Evolutionary conservation across 2,329 filamentous ascomycete species (phyloP).

Genomic region (Ophiostoma quercus): DNA sequence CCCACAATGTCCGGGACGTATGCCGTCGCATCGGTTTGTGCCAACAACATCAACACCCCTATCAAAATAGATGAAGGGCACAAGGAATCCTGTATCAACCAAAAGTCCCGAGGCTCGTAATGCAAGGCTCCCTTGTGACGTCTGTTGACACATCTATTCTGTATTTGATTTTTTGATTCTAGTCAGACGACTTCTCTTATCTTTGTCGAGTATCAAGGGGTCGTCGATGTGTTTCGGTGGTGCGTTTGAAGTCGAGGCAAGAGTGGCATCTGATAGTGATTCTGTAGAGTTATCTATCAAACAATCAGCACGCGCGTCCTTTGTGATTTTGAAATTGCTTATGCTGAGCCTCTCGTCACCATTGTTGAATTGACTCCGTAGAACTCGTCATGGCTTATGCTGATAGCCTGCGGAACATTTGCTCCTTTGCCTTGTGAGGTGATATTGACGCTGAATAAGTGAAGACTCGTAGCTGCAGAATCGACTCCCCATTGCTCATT

Average conservation of each 20-base stretch:
- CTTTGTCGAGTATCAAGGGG: background rate
- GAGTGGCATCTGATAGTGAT: background rate
- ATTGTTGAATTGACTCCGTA: too few relatives aligned
- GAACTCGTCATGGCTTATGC: too few relatives aligned
- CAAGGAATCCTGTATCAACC: background rate
- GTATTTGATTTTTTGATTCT: background rate
- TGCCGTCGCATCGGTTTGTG: too few relatives aligned
- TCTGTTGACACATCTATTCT: background rate
- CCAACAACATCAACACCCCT: background rate
- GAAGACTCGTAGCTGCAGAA: background rate
- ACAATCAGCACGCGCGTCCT: background rate
- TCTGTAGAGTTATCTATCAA: background rate
- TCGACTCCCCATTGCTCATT: background rate
- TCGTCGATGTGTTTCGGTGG: background rate
- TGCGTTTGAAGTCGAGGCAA: background rate
- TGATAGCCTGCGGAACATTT: background rate
- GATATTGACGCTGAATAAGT: background rate
- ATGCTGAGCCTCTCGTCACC: too few relatives aligned
- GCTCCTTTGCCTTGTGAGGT: background rate
- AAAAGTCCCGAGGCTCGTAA: background rate
- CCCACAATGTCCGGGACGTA: too few relatives aligned
- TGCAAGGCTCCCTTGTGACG: background rate
- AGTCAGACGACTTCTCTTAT: background rate
- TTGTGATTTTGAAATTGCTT: background rate
- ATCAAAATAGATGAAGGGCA: background rate